phyloP scores from a whole-genome alignment of 225 moss, liverwort and hornwort genomes.

The Climacium dendroides region DNA sequence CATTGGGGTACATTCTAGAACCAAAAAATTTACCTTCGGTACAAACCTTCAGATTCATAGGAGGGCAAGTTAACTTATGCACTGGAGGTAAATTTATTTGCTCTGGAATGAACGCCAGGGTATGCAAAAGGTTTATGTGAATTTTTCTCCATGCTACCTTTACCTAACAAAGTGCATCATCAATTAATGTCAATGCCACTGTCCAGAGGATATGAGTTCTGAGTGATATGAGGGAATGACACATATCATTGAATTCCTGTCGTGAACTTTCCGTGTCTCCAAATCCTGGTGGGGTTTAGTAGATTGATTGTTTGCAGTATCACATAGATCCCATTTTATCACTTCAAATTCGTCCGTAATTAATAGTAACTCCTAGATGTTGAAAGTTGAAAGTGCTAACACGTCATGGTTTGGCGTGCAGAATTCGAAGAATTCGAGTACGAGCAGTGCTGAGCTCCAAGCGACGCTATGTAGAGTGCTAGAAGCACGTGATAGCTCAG shows the following conservation, averaged over 20 bases:
- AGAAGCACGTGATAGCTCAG: background rate
- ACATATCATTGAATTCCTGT: background rate
- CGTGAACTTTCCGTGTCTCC: background rate
- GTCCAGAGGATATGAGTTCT: background rate
- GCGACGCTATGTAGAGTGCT: background rate
- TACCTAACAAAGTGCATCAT: background rate
- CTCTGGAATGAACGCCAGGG: background rate
- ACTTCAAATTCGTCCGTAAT: background rate
- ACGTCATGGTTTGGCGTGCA: background rate
- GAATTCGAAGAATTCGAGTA: background rate
- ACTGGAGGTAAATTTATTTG: background rate
- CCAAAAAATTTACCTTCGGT: too few relatives aligned
- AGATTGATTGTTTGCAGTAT: background rate
- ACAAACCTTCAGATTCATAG: too few relatives aligned
- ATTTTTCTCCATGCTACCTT: background rate
- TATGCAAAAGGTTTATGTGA: background rate
- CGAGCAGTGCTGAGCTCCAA: background rate
- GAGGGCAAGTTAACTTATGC: too few relatives aligned
- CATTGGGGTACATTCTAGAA: background rate
- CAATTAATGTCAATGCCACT: background rate
- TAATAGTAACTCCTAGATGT: background rate
- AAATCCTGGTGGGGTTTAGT: too few relatives aligned
- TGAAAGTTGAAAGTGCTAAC: background rate
- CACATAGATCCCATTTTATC: background rate
- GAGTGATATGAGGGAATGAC: background rate